Percentiles rank a stretch among this genome's conserved stretches.
phyloP scores from a whole-genome alignment of 1,284 basidiomycete species.

The Ceratobasidium sp. region DNA sequence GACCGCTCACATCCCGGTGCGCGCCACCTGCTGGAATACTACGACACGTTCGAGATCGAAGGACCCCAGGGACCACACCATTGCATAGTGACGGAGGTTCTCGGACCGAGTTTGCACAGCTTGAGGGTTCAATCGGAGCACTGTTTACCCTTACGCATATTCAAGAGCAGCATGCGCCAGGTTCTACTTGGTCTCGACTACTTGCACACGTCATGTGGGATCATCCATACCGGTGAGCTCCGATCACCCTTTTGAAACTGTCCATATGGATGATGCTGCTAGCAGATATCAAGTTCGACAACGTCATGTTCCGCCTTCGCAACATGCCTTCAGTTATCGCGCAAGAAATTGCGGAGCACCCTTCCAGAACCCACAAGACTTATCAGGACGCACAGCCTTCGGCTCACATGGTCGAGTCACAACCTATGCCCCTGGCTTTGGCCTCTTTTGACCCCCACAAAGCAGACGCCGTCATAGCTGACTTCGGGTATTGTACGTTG shows the following conservation, averaged over 20 bases:
- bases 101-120: background rate
- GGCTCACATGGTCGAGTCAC: background rate
- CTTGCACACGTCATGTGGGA: slow-evolving; percentile 95
- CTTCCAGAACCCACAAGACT: background rate
- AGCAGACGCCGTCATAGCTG: background rate
- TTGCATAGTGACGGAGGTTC: slow-evolving; percentile 5
- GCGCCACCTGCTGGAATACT: background rate
- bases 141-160: slow-evolving; percentile 92
- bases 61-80: background rate
- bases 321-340: background rate
- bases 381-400: background rate
- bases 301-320: slow-evolving; percentile 79
- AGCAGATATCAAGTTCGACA: slow-evolving; percentile 91
- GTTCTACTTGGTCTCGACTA: slow-evolving; percentile 95
- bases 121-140: background rate
- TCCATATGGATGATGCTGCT: background rate
- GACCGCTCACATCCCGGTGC: background rate
- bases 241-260: background rate
- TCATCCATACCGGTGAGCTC: slow-evolving; percentile 80
- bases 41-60: slow-evolving; percentile 4
- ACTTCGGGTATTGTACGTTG: background rate
- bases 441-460: background rate
- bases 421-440: background rate
- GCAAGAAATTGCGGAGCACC: background rate
- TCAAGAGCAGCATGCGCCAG: slow-evolving; percentile 97